Evolutionary conservation across 176 grass and related monocot species (phyloP).

Genomic region (Zizania latifolia): DNA sequence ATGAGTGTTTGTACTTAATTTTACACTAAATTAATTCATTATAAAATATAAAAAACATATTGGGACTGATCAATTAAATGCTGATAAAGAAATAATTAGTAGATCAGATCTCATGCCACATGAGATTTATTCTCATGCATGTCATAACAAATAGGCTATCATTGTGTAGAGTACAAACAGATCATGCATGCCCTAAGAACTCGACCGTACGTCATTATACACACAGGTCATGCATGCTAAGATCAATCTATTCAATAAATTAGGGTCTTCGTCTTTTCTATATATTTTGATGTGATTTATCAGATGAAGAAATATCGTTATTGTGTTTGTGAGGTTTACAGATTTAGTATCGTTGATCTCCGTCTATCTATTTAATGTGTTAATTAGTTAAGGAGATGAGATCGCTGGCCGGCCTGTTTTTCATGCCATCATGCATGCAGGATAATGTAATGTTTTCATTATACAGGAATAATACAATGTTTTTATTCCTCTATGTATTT

Average conservation of each 20-base stretch:
- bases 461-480: too few species aligned
- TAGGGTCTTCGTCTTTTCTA: neutral
- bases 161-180: neutral
- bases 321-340: too few species aligned
- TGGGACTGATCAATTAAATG: neutral
- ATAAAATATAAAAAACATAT: neutral
- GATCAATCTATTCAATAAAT: conserved; percentile 7
- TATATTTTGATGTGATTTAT: conserved; percentile 14
- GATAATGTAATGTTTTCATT: too few species aligned
- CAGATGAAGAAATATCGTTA: neutral
- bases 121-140: neutral
- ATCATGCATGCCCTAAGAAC: conserved; percentile 9
- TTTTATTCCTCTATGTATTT: too few species aligned
- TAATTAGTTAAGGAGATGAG: too few species aligned
- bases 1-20: neutral
- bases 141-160: neutral
- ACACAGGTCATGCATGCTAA: conserved; percentile 16
- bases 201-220: neutral
- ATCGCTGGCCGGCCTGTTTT: too few species aligned
- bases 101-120: neutral
- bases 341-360: too few species aligned
- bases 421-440: too few species aligned
- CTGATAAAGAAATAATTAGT: neutral
- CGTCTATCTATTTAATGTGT: too few species aligned
- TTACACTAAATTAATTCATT: neutral